A percentile compares a stretch with the other conserved stretches of the same genome.
phyloP scores from a whole-genome alignment of 495 filamentous ascomycete genomes.

The Tuber calosporum region DNA sequence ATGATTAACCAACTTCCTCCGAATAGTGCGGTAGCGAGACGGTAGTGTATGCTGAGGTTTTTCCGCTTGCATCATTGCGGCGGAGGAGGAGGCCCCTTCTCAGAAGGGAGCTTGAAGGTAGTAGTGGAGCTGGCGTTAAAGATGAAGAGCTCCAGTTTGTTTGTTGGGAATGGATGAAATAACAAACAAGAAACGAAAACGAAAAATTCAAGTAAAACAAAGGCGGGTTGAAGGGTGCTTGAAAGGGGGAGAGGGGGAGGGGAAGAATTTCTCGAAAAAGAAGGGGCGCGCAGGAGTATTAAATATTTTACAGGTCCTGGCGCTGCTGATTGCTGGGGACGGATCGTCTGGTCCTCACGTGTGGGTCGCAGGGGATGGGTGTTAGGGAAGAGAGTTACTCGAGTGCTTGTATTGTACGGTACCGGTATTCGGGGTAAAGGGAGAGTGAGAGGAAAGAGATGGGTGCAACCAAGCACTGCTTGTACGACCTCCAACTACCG shows the following conservation, averaged over 20 bases:
- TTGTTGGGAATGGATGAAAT: neutral
- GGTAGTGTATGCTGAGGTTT: conserved; percentile 27
- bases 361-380: conserved; percentile 25
- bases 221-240: conserved; percentile 10
- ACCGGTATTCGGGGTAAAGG: neutral
- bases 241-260: neutral
- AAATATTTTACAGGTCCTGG: conserved; percentile 21
- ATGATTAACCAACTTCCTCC: conserved; percentile 22
- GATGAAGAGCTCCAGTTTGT: conserved; percentile 11
- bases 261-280: conserved; percentile 1
- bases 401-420: no score
- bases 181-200: neutral
- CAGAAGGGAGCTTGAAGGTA: neutral
- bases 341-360: conserved; percentile 28
- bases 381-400: conserved; percentile 1
- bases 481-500: neutral
- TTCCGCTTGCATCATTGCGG: conserved; percentile 37
- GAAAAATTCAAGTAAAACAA: neutral
- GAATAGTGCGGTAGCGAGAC: conserved; percentile 39
- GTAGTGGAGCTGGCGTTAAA: conserved; percentile 2
- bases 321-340: conserved; percentile 16
- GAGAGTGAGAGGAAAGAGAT: conserved; percentile 1
- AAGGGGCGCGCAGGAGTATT: conserved; percentile 20
- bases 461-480: neutral
- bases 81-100: conserved; percentile 4